Evolutionary conservation across 805 yeast genomes (phyloP).

Genomic region (Scheffersomyces coipomensis): DNA sequence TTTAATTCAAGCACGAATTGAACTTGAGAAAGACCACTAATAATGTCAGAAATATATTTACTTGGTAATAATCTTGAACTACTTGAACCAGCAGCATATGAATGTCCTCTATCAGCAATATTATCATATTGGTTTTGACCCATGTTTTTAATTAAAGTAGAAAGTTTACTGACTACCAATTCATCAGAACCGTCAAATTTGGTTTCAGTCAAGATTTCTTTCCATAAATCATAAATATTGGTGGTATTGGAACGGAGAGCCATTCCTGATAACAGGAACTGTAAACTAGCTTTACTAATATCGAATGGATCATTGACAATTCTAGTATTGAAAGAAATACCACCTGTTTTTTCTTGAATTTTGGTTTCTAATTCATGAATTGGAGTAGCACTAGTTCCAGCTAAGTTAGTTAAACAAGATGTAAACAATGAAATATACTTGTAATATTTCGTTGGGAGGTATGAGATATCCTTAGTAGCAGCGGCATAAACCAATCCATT

Average conservation of each 20-base stretch:
- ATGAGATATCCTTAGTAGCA: conserved; percentile 59
- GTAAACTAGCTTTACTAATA: conserved; percentile 47
- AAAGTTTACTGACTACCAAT: conserved; percentile 57
- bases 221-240: conserved; percentile 64
- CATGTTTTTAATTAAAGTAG: conserved; percentile 67
- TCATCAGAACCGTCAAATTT: conserved; percentile 51
- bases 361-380: conserved; percentile 84
- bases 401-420: conserved; percentile 74
- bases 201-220: conserved; percentile 66
- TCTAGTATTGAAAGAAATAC: conserved; percentile 62
- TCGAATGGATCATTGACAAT: conserved; percentile 55
- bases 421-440: conserved; percentile 76
- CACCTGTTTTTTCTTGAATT: conserved; percentile 83
- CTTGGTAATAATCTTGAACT: conserved; percentile 60
- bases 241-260: conserved; percentile 63
- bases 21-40: conserved; percentile 78
- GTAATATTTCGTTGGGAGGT: conserved; percentile 60
- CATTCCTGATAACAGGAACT: conserved; percentile 63
- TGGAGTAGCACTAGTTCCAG: conserved; percentile 70
- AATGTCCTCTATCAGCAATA: conserved; percentile 86
- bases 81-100: conserved; percentile 71
- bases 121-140: conserved; percentile 76
- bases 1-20: conserved; percentile 64
- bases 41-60: conserved; percentile 57
- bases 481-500: conserved; percentile 80